Evolutionary conservation across 2,329 filamentous ascomycete genomes (phyloP).

Genomic region (Exophiala bonariae): DNA sequence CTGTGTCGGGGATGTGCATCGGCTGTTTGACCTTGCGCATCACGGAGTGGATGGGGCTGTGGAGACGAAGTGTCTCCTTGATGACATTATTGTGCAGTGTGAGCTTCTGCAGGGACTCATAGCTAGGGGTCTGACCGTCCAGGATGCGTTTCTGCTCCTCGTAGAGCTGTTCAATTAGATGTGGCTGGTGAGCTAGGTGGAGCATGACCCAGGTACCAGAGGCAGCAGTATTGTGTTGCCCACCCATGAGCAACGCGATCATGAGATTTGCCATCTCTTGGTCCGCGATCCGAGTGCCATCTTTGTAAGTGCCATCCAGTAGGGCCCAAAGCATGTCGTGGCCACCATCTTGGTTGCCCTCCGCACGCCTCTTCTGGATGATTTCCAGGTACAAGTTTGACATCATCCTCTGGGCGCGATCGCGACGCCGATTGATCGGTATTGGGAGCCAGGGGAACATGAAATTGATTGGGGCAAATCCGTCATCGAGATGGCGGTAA

Average conservation of each 20-base stretch:
- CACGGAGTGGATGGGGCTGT: constrained; percentile 93
- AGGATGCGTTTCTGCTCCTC: constrained; percentile 75
- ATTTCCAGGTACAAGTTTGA: constrained; percentile 80
- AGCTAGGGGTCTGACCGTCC: constrained; percentile 72
- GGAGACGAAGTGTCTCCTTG: constrained; percentile 87
- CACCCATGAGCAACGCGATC: constrained; percentile 90
- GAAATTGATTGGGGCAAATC: constrained; percentile 87
- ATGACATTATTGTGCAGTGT: constrained; percentile 81
- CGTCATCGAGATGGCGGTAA: constrained; percentile 88
- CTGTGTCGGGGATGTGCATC: constrained; percentile 65
- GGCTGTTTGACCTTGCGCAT: constrained; percentile 88
- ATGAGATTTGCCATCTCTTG: constrained; percentile 88
- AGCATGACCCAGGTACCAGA: constrained; percentile 84
- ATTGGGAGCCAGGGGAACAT: constrained; percentile 85
- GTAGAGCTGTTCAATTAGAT: constrained; percentile 80
- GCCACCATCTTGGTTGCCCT: constrained; percentile 52
- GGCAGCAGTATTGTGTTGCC: constrained; percentile 84
- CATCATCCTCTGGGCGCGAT: constrained; percentile 77
- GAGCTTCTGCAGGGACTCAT: constrained; percentile 75
- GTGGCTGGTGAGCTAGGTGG: constrained; percentile 72
- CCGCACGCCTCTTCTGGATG: constrained; percentile 68
- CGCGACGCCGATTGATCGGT: constrained; percentile 82
- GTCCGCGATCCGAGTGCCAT: constrained; percentile 75
- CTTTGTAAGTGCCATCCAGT: constrained; percentile 83
- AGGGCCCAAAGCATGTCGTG: constrained; percentile 88